A percentile compares a stretch with the other conserved stretches of the same genome.
Conservation (phyloP, 257 asterid genomes). For the Gentiana macrophylla region DNA sequence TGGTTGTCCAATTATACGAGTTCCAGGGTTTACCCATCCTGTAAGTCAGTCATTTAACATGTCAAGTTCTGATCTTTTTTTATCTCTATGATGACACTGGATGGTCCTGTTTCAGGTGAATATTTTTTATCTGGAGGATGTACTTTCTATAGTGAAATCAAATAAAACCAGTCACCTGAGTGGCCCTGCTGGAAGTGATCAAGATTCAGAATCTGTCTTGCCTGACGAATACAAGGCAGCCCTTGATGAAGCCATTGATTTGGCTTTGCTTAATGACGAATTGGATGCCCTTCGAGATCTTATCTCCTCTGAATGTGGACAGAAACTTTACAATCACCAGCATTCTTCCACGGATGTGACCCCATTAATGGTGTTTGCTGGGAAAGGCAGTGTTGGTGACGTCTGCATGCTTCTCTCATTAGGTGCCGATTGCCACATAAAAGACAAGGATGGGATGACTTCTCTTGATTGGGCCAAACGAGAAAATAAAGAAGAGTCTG, state of each 20-base stretch:
- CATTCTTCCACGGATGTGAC: slow-evolving; percentile 69
- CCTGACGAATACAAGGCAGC: slow-evolving; percentile 54
- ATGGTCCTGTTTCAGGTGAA: slow-evolving; percentile 46
- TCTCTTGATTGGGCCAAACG: slow-evolving; percentile 68
- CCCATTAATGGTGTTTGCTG: slow-evolving; percentile 81
- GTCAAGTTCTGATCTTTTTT: slow-evolving; percentile 5
- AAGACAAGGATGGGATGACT: slow-evolving; percentile 46
- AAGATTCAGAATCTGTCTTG: slow-evolving; percentile 26
- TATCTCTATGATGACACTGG: slow-evolving; percentile 5
- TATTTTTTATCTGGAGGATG: slow-evolving; percentile 73
- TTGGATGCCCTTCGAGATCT: slow-evolving; percentile 62
- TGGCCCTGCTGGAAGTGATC: slow-evolving; percentile 14
- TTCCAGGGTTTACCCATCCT: slow-evolving; percentile 92
- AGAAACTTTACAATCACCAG: slow-evolving; percentile 47
- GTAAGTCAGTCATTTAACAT: slow-evolving; percentile 29
- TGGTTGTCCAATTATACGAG: slow-evolving; percentile 80
- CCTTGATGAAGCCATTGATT: slow-evolving; percentile 73
- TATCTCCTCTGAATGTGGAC: slow-evolving; percentile 49
- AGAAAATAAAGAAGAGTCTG: slow-evolving; percentile 46
- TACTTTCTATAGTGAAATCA: slow-evolving; percentile 51
- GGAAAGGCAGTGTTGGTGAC: slow-evolving; percentile 65
- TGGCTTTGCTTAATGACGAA: slow-evolving; percentile 57
- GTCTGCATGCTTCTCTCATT: slow-evolving; percentile 83
- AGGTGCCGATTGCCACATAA: slow-evolving; percentile 54
- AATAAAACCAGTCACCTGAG: slow-evolving; percentile 23